Evolutionary conservation across 2,329 filamentous ascomycete genomes (phyloP).

Genomic region (Elsinoe australis): DNA sequence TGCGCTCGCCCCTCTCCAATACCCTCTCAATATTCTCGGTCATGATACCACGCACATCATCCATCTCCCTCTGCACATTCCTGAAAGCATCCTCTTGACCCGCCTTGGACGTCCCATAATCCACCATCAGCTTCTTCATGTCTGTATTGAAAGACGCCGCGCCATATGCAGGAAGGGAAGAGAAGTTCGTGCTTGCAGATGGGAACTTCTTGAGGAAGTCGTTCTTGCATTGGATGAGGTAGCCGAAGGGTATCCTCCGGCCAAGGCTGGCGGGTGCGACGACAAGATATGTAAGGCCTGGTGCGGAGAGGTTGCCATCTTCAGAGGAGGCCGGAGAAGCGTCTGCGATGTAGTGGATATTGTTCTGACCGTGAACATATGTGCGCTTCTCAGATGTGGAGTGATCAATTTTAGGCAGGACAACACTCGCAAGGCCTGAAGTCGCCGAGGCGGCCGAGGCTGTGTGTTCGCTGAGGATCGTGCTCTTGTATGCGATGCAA

Average conservation of each 20-base stretch:
- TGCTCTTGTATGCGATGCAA: slow-evolving; percentile 88
- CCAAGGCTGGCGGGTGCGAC: slow-evolving; percentile 74
- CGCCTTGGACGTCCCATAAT: slow-evolving; percentile 70
- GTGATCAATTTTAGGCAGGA: slow-evolving; percentile 92
- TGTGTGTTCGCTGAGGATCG: slow-evolving; percentile 89
- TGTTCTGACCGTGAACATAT: slow-evolving; percentile 74
- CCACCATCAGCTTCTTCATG: slow-evolving; percentile 69
- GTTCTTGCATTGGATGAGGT: slow-evolving; percentile 81
- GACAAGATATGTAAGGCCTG: slow-evolving; percentile 85
- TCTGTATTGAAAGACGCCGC: slow-evolving; percentile 78
- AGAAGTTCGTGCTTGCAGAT: slow-evolving; percentile 61
- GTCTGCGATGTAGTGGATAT: slow-evolving; percentile 93
- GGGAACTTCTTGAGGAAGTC: slow-evolving; percentile 71
- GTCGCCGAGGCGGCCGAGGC: slow-evolving; percentile 74
- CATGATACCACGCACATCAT: slow-evolving; percentile 87
- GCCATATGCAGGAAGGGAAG: slow-evolving; percentile 77
- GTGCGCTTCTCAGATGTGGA: slow-evolving; percentile 75
- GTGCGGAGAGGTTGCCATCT: slow-evolving; percentile 39
- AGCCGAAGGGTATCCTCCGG: slow-evolving; percentile 86
- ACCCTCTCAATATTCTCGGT: slow-evolving; percentile 88
- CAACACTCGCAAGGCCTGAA: slow-evolving; percentile 80
- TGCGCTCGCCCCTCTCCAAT: slow-evolving; percentile 81
- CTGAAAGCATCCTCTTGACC: slow-evolving; percentile 73
- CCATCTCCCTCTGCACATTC: slow-evolving; percentile 81
- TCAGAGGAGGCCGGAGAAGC: slow-evolving; percentile 36